Conservation (phyloP, 2,329 filamentous ascomycete genomes). For the Aspergillus ibericus region DNA sequence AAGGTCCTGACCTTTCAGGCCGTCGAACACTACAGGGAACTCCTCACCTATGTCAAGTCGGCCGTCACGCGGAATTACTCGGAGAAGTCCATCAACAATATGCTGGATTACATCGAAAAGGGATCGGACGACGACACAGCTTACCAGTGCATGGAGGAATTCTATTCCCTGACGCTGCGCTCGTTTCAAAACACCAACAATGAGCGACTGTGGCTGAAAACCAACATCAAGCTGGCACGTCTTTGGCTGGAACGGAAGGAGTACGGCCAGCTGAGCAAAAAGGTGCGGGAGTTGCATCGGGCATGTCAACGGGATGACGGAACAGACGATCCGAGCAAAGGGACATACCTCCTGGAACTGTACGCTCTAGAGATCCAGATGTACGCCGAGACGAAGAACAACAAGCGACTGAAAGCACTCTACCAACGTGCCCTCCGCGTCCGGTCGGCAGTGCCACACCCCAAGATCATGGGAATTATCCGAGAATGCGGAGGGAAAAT, state of each 20-base stretch:
- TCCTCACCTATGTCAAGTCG: constrained; percentile 95
- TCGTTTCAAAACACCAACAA: constrained; percentile 98
- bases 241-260: constrained; percentile 90
- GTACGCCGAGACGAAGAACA: constrained; percentile 95
- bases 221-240: constrained; percentile 93
- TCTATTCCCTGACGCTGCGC: constrained; percentile 89
- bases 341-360: constrained; percentile 91
- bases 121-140: constrained; percentile 71
- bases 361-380: constrained; percentile 98
- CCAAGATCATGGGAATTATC: constrained; percentile 99
- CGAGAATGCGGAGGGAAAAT: constrained; percentile 98
- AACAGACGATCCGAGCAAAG: constrained; percentile 80
- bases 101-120: constrained; percentile 97
- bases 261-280: constrained; percentile 75
- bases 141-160: constrained; percentile 83
- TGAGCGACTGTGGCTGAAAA: constrained; percentile 95
- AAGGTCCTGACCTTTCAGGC: constrained; percentile 57
- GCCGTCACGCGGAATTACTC: constrained; percentile 98
- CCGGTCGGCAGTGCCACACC: constrained; percentile 94
- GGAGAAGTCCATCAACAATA: constrained; percentile 99
- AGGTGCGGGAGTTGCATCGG: constrained; percentile 83
- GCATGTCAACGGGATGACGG: constrained; percentile 87
- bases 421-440: constrained; percentile 91
- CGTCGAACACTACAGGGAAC: constrained; percentile 86
- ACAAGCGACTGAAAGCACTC: constrained; percentile 90